Evolutionary conservation across 352 stramenopile species (phyloP), one percentile per base, ranked within the genome.

Genomic region (Phytophthora kernoviae): DNA sequence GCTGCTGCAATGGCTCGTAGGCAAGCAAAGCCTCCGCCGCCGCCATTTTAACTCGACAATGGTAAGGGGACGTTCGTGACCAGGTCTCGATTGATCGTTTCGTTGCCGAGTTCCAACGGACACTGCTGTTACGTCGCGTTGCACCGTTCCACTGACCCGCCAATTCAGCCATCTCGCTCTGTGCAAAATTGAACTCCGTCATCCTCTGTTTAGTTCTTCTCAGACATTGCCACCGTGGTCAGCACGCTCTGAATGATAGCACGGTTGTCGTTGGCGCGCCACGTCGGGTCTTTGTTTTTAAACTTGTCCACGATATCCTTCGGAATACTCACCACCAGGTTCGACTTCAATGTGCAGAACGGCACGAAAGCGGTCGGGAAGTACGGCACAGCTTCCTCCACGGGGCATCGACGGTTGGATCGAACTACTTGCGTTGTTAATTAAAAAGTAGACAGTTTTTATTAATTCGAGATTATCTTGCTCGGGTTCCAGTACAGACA

Each of bases 321-420:
- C 14, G 68, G 53, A 43, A 93, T 80, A 0, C 81, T 80, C 4
- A 88, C 80, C 5, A 84, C 80, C 24, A 75, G 75, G 43, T 86
- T 84, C 49, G 80, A 90, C 64, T 93, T 93, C 17, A 93, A 52
- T 24, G 79, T 91, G 18, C 81, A 75, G 53, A 93, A 79, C 17
- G 76, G 73, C 17, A 93, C 81, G 46, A 91, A 88, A 0, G 82
- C 61, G 14, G 71, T 59, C 2, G 81, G 79, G 41, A 91, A 93
- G 60, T 89, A 96, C 22, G 83, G 69, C n/a, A 93, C 69, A 4
- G 98, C 90, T 26, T 96, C 72, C 18, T 86, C 57, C 46, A 98
- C 89, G n/a, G 0, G 86, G 83, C 12, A 78, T 94, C 14, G 84
- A 81, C 20, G 89, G 77, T 1, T n/a, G n/a, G n/a, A n/a, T n/a